Percentiles rank a stretch among this genome's conserved stretches.
phyloP scores from a whole-genome alignment of 108 stramenopile genomes.

The Parietichytrium sp. region DNA sequence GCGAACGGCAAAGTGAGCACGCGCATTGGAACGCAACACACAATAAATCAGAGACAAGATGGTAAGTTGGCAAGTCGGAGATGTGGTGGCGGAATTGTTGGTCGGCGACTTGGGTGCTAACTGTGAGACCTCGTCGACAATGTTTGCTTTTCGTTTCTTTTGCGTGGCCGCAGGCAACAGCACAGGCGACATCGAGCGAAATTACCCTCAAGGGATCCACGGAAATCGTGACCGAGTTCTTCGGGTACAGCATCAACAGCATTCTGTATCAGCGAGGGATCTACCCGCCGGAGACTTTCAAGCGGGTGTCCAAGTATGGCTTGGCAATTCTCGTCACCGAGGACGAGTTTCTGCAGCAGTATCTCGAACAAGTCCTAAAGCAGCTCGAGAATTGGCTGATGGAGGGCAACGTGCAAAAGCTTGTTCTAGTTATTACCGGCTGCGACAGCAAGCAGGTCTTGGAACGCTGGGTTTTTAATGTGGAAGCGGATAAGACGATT shows the following conservation, averaged over 20 bases:
- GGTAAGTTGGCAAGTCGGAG: no score
- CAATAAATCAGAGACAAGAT: no score
- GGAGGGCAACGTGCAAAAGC: slow-evolving; percentile 79
- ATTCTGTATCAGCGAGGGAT: slow-evolving; percentile 97
- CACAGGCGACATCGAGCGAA: slow-evolving; percentile 56
- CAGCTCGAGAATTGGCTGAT: slow-evolving; percentile 88
- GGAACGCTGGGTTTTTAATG: slow-evolving; percentile 97
- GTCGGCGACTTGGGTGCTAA: no score
- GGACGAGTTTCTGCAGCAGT: slow-evolving; percentile 81
- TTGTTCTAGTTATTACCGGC: slow-evolving; percentile 93
- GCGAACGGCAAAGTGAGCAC: no score
- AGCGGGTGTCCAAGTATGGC: slow-evolving; percentile 86
- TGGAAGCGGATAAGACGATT: slow-evolving; percentile 66
- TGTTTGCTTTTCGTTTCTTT: background rate
- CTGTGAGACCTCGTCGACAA: no score
- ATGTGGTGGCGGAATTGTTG: no score
- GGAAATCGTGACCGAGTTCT: slow-evolving; percentile 94
- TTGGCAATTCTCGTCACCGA: slow-evolving; percentile 90
- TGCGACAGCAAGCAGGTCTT: slow-evolving; percentile 87
- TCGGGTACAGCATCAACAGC: slow-evolving; percentile 93
- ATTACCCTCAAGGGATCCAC: slow-evolving; percentile 94
- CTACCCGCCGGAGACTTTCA: slow-evolving; percentile 94
- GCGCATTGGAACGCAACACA: no score
- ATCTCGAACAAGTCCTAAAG: slow-evolving; percentile 80
- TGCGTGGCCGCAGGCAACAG: background rate